Conservation (phyloP, 805 yeast species). For the Sugiyamaella chiloensis region DNA sequence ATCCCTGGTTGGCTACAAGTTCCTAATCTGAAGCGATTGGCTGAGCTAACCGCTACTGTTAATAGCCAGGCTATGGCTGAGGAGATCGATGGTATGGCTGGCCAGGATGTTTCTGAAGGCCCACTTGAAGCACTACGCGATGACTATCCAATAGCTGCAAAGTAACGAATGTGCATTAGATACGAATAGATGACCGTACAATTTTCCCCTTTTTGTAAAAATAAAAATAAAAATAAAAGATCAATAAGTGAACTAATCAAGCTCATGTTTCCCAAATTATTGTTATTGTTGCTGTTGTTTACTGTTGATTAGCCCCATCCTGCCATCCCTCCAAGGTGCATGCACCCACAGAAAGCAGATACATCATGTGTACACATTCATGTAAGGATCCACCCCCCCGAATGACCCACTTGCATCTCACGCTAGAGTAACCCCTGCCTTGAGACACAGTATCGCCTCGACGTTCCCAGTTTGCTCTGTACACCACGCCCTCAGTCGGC, state of each 20-base stretch:
- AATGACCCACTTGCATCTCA: too few relatives aligned
- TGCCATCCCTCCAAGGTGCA: background rate
- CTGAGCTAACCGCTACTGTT: slow-evolving; percentile 56
- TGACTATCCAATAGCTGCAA: slow-evolving; percentile 10
- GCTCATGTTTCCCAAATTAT: background rate
- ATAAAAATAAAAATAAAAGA: too few relatives aligned
- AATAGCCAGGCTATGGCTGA: slow-evolving; percentile 13
- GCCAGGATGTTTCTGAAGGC: slow-evolving; percentile 7
- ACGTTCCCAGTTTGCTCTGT: background rate
- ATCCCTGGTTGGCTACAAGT: slow-evolving; percentile 92
- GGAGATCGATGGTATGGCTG: slow-evolving; percentile 1
- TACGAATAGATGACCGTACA: slow-evolving; percentile 3
- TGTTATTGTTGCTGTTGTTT: background rate
- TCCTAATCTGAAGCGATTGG: slow-evolving; percentile 83
- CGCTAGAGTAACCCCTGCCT: slow-evolving; percentile 6
- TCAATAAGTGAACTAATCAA: too few relatives aligned
- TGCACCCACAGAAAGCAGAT: too few relatives aligned
- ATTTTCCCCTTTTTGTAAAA: too few relatives aligned
- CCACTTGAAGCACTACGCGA: slow-evolving; percentile 3
- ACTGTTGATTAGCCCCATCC: too few relatives aligned
- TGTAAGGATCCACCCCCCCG: too few relatives aligned
- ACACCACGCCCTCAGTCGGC: background rate
- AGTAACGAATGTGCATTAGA: slow-evolving; percentile 3
- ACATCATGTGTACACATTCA: too few relatives aligned
- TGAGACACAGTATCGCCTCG: background rate